Evolutionary conservation across 495 filamentous ascomycete species (phyloP), one percentile per base, ranked within the genome.

Genomic region (Hypoxylon lenormandii): DNA sequence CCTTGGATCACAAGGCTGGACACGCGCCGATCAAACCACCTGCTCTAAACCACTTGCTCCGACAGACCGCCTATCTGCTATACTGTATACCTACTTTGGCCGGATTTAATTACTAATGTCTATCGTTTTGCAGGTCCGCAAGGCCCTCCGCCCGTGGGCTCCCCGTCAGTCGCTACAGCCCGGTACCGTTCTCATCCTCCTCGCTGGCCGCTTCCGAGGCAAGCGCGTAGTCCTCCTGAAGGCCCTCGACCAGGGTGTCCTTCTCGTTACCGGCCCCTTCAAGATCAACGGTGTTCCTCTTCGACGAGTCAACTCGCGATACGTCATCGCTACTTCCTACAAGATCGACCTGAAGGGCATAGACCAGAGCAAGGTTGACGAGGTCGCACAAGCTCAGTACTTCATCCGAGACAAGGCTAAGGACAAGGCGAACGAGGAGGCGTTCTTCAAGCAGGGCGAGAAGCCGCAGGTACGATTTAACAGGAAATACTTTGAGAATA

Each of bases 251-350:
- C 91, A 97, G 85, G 96, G 96, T 82, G 91, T 97, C 68, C 93
- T 99, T 78, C 92, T 99, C 77, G 91, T 99, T 72, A 99, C 96
- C 77, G 96, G 96, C 73, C 96, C 96, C 77, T 99, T 97, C 90
- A 98, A 97, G 90, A 90, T 98, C 86, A 99, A 99, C 85, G 96
- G 96, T 83, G 96, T 99, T 66, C 96, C 96, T 66, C 90, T 99
- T 76, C 90, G 96, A 80, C 88, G 96, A 82, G 95, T 99, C 77
- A 99, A 99, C 85, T 84, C 94, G 74, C 90, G 96, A 86, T 99
- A 98, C 84, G 96, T 99, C 68, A 98, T 98, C 80, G 94, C 94
- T 77, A 99, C 96, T 72, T 96, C 90, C 76, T 89, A 89, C 75
- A 91, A 89, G 81, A 87, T 99, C 72, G 91, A 97, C 79, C 81